Conservation (phyloP, 371 early-diverging fungal species). For the Mucor indicus region DNA sequence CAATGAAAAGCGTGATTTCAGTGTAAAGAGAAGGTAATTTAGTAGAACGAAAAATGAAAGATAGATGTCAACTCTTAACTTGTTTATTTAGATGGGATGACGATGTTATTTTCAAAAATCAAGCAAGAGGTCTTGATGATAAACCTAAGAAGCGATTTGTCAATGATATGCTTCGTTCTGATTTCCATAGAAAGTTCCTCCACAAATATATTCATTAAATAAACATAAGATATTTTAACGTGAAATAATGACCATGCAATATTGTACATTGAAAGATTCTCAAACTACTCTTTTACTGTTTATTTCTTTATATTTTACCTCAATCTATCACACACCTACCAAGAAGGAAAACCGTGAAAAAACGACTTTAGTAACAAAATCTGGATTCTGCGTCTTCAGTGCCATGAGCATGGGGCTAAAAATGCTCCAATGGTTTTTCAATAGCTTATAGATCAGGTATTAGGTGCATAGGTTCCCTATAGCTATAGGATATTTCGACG, state of each 20-base stretch:
- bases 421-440: conserved; percentile 14
- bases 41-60: not conserved
- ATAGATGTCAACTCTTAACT: not conserved
- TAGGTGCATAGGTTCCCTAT: not conserved
- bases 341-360: not conserved
- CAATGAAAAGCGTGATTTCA: conserved; percentile 66
- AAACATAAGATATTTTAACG: not conserved
- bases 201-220: conserved; percentile 76
- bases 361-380: not conserved
- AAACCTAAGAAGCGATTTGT: conserved; percentile 91
- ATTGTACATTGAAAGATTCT: too few relatives aligned
- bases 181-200: conserved; percentile 96
- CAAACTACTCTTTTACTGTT: too few relatives aligned
- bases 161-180: conserved; percentile 93
- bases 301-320: too few relatives aligned
- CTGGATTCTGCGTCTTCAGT: conserved; percentile 7
- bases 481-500: conserved; percentile 9
- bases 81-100: conserved; percentile 81
- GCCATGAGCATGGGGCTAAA: conserved; percentile 15
- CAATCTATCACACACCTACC: conserved; percentile 2
- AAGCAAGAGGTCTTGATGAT: conserved; percentile 83
- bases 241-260: not conserved
- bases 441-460: conserved; percentile 6
- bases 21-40: conserved; percentile 78
- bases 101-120: conserved; percentile 96